These are phyloP conservation scores for Yarrowia sp. DNA, from an alignment of 805 yeast genomes.

Conservation along the genomic window DNA sequence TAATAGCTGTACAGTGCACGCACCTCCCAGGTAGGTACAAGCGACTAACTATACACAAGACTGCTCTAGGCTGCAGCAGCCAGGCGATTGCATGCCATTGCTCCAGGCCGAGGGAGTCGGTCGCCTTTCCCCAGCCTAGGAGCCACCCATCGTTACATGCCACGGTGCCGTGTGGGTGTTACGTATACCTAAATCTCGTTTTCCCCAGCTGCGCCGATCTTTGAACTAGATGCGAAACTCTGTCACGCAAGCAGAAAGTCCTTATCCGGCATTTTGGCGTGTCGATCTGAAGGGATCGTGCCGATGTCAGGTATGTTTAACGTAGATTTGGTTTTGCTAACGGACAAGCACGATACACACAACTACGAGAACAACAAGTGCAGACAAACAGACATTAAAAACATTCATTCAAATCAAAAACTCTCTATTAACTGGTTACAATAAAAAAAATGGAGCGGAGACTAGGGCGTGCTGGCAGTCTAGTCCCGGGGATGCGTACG, in stretches of 20 bases:
- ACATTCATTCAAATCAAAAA: constrained; percentile 5
- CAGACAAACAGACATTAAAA: constrained; percentile 13
- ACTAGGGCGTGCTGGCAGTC: neutral
- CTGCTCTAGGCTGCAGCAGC: no score
- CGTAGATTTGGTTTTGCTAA: neutral
- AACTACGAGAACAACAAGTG: no score
- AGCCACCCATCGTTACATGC: no score
- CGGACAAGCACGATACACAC: neutral
- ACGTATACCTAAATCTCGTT: neutral
- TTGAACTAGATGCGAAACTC: neutral
- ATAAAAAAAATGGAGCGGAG: constrained; percentile 17
- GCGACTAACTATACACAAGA: no score
- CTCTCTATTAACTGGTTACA: constrained; percentile 24
- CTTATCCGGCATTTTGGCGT: constrained; percentile 6
- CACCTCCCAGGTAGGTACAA: neutral
- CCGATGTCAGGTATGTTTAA: constrained; percentile 3
- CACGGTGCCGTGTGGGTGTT: neutral
- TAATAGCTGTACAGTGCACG: neutral
- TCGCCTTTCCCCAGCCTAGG: no score
- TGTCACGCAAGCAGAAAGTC: neutral
- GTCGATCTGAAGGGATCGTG: constrained; percentile 23
- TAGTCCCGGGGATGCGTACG: constrained; percentile 34
- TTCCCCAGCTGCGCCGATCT: constrained; percentile 11
- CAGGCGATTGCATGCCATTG: no score
- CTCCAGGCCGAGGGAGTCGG: no score